Evolutionary conservation across 1,284 basidiomycete species (phyloP), one percentile per base, ranked within the genome.

Genomic region (Sparassis latifolia): DNA sequence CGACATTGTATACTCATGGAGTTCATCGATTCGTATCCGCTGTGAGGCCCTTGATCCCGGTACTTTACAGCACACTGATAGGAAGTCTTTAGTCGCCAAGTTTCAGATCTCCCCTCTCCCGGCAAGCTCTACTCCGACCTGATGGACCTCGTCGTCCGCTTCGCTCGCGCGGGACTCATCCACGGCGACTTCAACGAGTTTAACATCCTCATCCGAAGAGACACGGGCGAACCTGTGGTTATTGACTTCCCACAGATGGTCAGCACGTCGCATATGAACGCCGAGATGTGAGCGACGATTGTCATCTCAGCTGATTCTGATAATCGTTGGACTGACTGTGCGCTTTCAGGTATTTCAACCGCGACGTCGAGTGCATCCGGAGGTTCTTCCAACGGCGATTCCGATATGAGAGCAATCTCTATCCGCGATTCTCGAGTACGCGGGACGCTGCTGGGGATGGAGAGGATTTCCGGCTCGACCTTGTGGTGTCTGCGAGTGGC

Each of bases 191-290:
- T 92, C 72, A 99, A 99, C 70, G 97, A 99, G 66, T 99, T 99
- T 75, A 99, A 99, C 69, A 93, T 99, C 61, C 82, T 99, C 54
- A 92, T 99, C 56, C 80, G 82, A 44, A 82, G 86, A 47, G 84
- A 85, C 49, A 78, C 77, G 40, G 89, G 91, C 5, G 86, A 93
- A 60, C 91, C 96, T 4, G 74, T 98, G 49, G 83, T 99, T 35
- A 99, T 99, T 60, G 97, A 99, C 72, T 99, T 99, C 66, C 96
- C 96, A 2, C 96, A 99, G 73, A 98, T 99, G 96, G 92, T 99
- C 68, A 94, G 90, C 75, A 96, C 92, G 37, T 89, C 94, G 45
- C 96, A 99, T 63, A 82, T 86, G 62, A 97, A 99, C 67, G 97
- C 96, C 7, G 96, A 98, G 73, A 97, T 88, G 92, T 95, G 61